Conservation (phyloP, 768 basidiomycete genomes). For the Symmetrospora coprosmae region DNA sequence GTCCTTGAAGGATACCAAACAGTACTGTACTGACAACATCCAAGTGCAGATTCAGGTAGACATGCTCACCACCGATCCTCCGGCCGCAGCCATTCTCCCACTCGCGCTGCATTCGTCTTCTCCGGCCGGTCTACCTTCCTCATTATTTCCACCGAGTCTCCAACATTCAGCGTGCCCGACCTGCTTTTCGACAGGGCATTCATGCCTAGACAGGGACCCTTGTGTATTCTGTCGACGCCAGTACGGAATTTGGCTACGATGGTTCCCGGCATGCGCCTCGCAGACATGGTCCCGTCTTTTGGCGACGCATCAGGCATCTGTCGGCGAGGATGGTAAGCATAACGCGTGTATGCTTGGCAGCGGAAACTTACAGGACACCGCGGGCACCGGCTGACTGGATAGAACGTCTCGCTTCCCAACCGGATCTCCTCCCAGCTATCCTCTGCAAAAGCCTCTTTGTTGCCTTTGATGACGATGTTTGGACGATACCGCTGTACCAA, state of each 20-base stretch:
- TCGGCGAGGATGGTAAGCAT: neutral
- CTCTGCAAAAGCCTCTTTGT: neutral
- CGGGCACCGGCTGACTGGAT: conserved; percentile 1
- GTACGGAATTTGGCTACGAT: neutral
- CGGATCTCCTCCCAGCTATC: conserved; percentile 11
- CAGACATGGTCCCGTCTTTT: neutral
- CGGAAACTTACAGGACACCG: conserved; percentile 1
- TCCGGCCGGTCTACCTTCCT: neutral
- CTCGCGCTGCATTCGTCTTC: neutral
- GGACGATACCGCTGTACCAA: conserved; percentile 6
- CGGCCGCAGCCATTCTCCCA: conserved; percentile 7
- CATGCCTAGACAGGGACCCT: conserved; percentile 3
- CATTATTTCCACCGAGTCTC: neutral
- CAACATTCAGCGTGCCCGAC: neutral
- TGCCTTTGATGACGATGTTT: conserved; percentile 8
- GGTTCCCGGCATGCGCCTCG: neutral
- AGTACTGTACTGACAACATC: no score
- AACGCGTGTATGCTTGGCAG: neutral
- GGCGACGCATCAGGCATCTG: conserved; percentile 22
- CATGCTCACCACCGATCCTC: conserved; percentile 18
- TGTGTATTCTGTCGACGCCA: conserved; percentile 6
- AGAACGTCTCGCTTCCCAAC: neutral
- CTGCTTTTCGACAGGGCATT: conserved; percentile 9
- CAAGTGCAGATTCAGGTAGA: no score
- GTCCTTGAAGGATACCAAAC: no score